Evolutionary conservation across 2,329 filamentous ascomycete species (phyloP), one percentile per base, ranked within the genome.

Genomic region (Colletotrichum neosansevieriae): DNA sequence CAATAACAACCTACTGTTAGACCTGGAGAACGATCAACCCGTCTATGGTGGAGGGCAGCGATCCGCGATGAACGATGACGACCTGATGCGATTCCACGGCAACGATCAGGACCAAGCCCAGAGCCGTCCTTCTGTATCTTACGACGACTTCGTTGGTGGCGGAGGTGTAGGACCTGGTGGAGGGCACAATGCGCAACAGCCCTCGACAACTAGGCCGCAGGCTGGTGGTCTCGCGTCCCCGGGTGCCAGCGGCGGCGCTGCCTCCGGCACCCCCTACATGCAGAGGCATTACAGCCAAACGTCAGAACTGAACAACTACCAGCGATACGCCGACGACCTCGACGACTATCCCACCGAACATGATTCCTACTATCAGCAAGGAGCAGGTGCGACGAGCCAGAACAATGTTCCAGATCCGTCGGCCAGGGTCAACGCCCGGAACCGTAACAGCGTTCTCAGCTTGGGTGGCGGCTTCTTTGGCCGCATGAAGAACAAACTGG

Each of bases 61-160:
- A 66, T 91, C 94, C 57, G 88, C 91, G n/a, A 83, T 92, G 70
- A 91, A 91, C 78, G 94, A 97, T 78, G 92, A 97, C 73, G 90
- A 94, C 72, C 84, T 97, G 54, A 83, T 95, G 76, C 88, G 89
- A 77, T 89, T 89, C 72, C 94, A 93, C 81, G 88, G 92, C 75
- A 89, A 91, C 76, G 86, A 92, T 75, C 85, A 89, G 71, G 88
- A 92, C 72, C 64, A 69, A 4, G 82, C 86, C 53, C 87, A 88
- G 70, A 81, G 89, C 65, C 92, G 95, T 73, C 93, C 94, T 59
- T 98, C 94, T 29, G 90, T 95, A 59, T 97, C 94, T 67, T 98
- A 98, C 81, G 95, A 98, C 84, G 92, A 96, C 75, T 98, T 98
- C 78, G 91, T 98, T 71, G 95, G 95, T 71, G 83, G 83, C 71